Evolutionary conservation across 805 yeast genomes (phyloP).

Genomic region (Yamadazyma philogaea): DNA sequence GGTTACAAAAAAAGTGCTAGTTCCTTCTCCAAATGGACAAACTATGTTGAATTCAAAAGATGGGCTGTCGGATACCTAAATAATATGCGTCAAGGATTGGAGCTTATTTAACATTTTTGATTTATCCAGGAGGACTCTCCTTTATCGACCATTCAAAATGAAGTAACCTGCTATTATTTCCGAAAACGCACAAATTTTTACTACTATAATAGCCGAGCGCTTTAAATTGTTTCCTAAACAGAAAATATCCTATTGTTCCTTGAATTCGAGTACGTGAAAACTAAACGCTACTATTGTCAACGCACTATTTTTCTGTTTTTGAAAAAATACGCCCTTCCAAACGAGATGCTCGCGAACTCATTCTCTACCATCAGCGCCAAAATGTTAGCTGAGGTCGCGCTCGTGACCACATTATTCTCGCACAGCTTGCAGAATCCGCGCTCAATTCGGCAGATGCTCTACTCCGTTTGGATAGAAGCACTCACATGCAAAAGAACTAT

Average conservation of each 20-base stretch:
- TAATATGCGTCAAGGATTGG: neutral
- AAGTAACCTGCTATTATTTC: too few relatives aligned
- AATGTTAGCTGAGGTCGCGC: constrained; percentile 3
- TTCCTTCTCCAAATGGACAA: neutral
- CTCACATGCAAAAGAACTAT: too few relatives aligned
- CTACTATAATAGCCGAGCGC: too few relatives aligned
- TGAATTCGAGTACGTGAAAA: neutral
- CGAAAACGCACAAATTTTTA: neutral
- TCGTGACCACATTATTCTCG: neutral
- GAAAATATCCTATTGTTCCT: neutral
- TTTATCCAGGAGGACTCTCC: too few relatives aligned
- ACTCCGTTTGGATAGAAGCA: constrained; percentile 3
- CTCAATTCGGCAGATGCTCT: neutral
- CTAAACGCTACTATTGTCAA: neutral
- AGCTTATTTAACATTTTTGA: too few relatives aligned
- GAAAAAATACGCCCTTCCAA: neutral
- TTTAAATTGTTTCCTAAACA: neutral
- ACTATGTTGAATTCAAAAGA: neutral
- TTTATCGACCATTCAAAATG: too few relatives aligned
- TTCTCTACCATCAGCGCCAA: neutral
- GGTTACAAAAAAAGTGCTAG: neutral
- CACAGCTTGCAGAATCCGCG: neutral
- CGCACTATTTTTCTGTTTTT: neutral
- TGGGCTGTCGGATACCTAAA: neutral
- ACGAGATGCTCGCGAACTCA: neutral